Evolutionary conservation across 148 eudicot genomes (phyloP).

Genomic region (Vaccinium myrtillus): DNA sequence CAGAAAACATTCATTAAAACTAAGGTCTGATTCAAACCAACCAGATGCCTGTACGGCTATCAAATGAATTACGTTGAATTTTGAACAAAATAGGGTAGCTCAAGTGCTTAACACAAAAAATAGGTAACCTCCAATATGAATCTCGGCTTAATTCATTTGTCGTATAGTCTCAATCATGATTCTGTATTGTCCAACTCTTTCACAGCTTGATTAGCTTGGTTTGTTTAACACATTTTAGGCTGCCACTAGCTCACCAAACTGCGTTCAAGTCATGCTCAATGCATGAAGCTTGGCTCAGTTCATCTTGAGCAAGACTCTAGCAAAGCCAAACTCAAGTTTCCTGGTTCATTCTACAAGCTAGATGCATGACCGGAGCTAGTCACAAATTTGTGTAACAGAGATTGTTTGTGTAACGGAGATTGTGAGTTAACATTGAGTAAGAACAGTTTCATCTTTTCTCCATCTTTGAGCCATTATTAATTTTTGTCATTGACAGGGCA

Average conservation of each 20-base stretch:
- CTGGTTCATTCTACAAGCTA: neutral
- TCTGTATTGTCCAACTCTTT: neutral
- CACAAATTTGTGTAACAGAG: neutral
- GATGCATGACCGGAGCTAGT: neutral
- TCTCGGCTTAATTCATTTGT: neutral
- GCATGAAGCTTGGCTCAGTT: neutral
- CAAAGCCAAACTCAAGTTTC: neutral
- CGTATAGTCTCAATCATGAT: neutral
- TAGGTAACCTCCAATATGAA: neutral
- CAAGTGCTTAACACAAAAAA: neutral
- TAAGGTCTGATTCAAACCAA: neutral
- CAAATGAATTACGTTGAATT: neutral
- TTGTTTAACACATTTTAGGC: neutral
- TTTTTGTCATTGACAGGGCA: neutral
- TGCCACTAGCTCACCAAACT: neutral
- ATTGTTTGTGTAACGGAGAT: neutral
- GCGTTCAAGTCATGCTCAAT: neutral
- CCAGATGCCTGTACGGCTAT: neutral
- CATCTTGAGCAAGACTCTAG: neutral
- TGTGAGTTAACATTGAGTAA: neutral
- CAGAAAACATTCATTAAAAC: neutral
- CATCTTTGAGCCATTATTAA: neutral
- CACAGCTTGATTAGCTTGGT: neutral
- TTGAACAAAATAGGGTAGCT: neutral
- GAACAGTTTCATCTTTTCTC: neutral